Conservation (phyloP, 768 basidiomycete species). For the Inosperma sp. region DNA sequence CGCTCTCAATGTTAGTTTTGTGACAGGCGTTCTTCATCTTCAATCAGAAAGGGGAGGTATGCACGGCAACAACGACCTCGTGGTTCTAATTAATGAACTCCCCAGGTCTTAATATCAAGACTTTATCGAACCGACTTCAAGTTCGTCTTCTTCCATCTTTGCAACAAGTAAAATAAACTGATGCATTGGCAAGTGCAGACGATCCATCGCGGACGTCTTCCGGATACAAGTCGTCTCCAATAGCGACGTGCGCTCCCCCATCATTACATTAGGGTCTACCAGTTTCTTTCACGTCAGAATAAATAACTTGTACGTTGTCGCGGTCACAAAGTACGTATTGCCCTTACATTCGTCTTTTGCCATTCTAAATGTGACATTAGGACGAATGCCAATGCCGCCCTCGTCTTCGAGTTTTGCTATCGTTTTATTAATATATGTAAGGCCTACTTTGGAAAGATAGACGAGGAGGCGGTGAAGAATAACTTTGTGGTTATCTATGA, state of each 20-base stretch:
- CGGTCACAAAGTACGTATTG: constrained; percentile 92
- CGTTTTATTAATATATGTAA: constrained; percentile 92
- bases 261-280: constrained; percentile 95
- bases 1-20: neutral
- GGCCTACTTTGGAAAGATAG: constrained; percentile 96
- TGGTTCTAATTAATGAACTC: neutral
- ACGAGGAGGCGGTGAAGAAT: constrained; percentile 97
- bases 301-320: constrained; percentile 93
- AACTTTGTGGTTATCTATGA: constrained; percentile 99
- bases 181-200: constrained; percentile 43
- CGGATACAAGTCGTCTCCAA: constrained; percentile 98
- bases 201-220: constrained; percentile 96
- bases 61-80: constrained; percentile 16
- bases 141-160: constrained; percentile 42
- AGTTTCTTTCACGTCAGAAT: constrained; percentile 98
- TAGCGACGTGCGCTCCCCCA: constrained; percentile 93
- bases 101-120: constrained; percentile 89
- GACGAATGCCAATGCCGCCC: constrained; percentile 94
- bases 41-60: constrained; percentile 97
- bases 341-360: neutral
- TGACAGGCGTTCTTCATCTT: constrained; percentile 95
- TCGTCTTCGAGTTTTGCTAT: constrained; percentile 98
- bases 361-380: constrained; percentile 35
- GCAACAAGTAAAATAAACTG: constrained; percentile 9
- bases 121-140: constrained; percentile 97